phyloP scores from a whole-genome alignment of 371 early-diverging fungal species.

The Apophysomyces trapeziformis region DNA sequence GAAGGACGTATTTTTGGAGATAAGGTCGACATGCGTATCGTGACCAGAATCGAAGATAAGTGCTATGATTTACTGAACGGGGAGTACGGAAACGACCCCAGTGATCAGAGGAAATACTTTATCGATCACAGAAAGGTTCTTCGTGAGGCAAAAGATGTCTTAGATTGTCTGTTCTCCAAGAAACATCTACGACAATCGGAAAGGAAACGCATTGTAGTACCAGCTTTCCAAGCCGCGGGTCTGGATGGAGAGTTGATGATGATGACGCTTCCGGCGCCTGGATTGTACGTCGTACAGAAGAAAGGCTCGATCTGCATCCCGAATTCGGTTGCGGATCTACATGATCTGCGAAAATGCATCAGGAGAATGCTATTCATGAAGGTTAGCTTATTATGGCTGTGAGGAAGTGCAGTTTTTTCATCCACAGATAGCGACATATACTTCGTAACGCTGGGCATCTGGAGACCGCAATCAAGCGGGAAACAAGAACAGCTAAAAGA shows the following conservation, averaged over 20 bases:
- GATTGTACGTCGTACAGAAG: slow-evolving; percentile 20
- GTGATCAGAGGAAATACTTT: background rate
- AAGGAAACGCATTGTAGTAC: slow-evolving; percentile 11
- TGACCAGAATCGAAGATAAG: slow-evolving; percentile 7
- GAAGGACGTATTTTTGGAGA: too few species aligned
- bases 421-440: too few species aligned
- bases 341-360: slow-evolving; percentile 16
- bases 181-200: background rate
- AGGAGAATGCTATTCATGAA: slow-evolving; percentile 18
- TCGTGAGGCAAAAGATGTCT: slow-evolving; percentile 13
- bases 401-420: too few species aligned
- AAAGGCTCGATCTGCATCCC: slow-evolving; percentile 23
- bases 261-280: slow-evolving; percentile 16
- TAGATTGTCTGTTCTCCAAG: slow-evolving; percentile 9
- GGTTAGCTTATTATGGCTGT: background rate
- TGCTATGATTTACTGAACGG: slow-evolving; percentile 16
- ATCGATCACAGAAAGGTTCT: slow-evolving; percentile 18
- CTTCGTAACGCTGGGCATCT: too few species aligned
- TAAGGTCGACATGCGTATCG: slow-evolving; percentile 4
- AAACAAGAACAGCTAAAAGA: too few species aligned
- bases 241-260: slow-evolving; percentile 26
- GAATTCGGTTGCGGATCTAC: slow-evolving; percentile 9
- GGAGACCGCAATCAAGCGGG: too few species aligned
- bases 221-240: slow-evolving; percentile 23
- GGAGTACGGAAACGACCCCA: slow-evolving; percentile 13